Base-by-base conservation (phyloP, 140 eudicot species). In the Bidens hawaiensis region DNA sequence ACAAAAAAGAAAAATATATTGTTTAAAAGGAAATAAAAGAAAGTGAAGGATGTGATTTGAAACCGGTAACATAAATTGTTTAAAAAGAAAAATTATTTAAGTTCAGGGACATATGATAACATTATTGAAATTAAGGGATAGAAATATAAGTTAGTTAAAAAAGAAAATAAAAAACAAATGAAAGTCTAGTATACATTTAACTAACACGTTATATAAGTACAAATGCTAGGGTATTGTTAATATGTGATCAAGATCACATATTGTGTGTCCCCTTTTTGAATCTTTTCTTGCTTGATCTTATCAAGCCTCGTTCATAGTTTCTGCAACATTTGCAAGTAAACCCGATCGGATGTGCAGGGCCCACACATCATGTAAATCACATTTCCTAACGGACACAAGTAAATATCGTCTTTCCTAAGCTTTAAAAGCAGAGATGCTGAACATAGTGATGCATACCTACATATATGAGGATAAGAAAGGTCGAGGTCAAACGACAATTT, bases 361-460 rank as follows among this genome's bases (percentile, higher is more conserved):
- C 95, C 96, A 30, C 95, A 85, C 95, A 93, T 93, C 28, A 88
- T 74, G 68, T 93, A 93, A 27, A 88, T 76, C 34, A 93, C 95
- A 48, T 93, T 88, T 38, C 99, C 99, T 60, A 88, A 73, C 23
- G 99, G 94, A 60, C 99, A 79, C 90, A 71, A 81, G 70, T 72
- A 88, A 51, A 88, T 79, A 22, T 90, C 99, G 71, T 93, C 99
- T 54, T 81, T 85, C 0, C 79, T 81, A 22, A 93, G 93, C 72
- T 82, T 78, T 65, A 64, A 4, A 40, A 93, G 60, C n/a, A 93
- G 83, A 41, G 95, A 78, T 3, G 65, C 65, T 53, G 90, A 94
- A 70, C 76, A 88, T 28, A 58, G 69, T 2, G 99, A 93, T 21
- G 83, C 90, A 70, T 93, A 91, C 85, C 98, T 91, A 85, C 69